Conservation (phyloP, 2,329 filamentous ascomycete genomes). For the Penicillium sp. region DNA sequence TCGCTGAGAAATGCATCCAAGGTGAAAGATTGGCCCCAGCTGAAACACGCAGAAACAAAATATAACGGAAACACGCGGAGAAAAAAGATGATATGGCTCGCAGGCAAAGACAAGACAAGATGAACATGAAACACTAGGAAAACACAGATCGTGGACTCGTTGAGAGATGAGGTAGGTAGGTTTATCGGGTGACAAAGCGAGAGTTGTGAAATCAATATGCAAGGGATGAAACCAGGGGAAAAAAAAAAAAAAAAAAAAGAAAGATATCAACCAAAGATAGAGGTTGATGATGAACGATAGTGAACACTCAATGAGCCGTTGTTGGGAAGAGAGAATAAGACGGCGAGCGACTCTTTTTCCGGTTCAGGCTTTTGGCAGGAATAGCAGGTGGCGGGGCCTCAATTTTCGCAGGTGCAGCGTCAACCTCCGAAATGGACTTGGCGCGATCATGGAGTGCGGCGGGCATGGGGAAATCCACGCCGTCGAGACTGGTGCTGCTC, state of each 20-base stretch:
- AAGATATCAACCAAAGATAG: conserved; percentile 3
- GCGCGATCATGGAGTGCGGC: conserved; percentile 36
- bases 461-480: conserved; percentile 23
- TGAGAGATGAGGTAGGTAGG: conserved; percentile 1
- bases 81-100: conserved; percentile 14
- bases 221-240: conserved; percentile 12
- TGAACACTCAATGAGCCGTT: conserved; percentile 13
- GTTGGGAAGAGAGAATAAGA: conserved; percentile 48
- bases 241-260: conserved; percentile 14
- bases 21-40: conserved; percentile 17
- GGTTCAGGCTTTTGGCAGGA: conserved; percentile 29
- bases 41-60: conserved; percentile 16
- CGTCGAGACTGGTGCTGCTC: conserved; percentile 29
- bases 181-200: conserved; percentile 5
- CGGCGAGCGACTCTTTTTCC: conserved; percentile 39
- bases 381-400: conserved; percentile 25
- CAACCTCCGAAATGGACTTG: conserved; percentile 39
- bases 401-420: conserved; percentile 22
- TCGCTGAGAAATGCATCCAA: conserved; percentile 31
- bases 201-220: conserved; percentile 12
- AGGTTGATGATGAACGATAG: conserved; percentile 6
- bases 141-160: conserved; percentile 17
- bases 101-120: conserved; percentile 25
- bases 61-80: conserved; percentile 6
- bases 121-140: conserved; percentile 11